phyloP scores from a whole-genome alignment of 257 asterid species.

The Gentiana straminea region DNA sequence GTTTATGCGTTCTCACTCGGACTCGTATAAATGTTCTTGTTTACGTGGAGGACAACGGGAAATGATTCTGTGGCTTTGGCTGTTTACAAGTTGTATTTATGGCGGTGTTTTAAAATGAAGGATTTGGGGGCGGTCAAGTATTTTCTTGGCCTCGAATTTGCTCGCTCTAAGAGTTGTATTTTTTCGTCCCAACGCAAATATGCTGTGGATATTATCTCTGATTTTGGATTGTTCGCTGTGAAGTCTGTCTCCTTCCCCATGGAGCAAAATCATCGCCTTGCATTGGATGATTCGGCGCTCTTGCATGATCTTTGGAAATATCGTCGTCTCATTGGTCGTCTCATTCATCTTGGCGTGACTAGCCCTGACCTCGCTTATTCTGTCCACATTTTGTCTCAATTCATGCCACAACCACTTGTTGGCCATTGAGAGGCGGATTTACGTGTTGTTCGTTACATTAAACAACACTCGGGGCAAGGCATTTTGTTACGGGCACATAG shows the following conservation, averaged over 20 bases:
- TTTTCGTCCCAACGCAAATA: neutral
- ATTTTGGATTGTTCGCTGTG: neutral
- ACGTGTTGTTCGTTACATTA: neutral
- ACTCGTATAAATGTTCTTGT: neutral
- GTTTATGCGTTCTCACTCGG: neutral
- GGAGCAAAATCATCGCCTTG: neutral
- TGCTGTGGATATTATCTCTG: neutral
- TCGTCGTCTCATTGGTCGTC: neutral
- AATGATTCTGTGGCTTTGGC: too few species aligned
- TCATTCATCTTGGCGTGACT: neutral
- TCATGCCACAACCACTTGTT: neutral
- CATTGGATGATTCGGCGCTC: neutral
- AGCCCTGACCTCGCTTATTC: neutral
- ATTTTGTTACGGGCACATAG: neutral
- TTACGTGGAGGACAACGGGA: neutral
- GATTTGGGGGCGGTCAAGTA: neutral
- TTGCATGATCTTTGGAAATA: neutral
- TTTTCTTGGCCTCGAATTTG: neutral
- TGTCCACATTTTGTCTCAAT: neutral
- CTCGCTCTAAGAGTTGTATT: neutral
- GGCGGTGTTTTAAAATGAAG: neutral
- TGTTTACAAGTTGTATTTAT: neutral
- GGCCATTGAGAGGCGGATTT: neutral
- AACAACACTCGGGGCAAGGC: neutral
- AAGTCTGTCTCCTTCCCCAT: neutral